Base-by-base conservation (phyloP, 106 monocot genomes). In the Posidonia australis region DNA sequence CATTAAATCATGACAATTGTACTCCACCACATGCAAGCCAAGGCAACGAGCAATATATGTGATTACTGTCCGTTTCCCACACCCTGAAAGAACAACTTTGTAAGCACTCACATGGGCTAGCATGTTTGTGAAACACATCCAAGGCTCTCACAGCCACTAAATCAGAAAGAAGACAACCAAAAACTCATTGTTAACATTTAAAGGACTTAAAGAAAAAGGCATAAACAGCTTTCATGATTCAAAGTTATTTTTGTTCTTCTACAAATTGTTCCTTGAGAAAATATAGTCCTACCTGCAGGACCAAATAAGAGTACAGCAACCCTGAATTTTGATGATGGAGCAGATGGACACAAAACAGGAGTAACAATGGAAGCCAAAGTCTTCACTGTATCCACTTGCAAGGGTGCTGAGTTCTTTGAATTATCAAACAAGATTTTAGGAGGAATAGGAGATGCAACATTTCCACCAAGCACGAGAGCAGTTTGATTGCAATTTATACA, bases 11-110 rank as follows among this genome's bases (percentile, higher is more conserved):
- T 98, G 82, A 75, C 91, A 91, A 66, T 73, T 87, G 69, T 81
- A 87, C 49, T 98, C 98, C 47, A 98, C 82, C 44, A 85, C 71
- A 88, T 98, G 98, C 57, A 98, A 55, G 20, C 98, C 98, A 16
- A 90, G 69, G 46, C 77, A 21, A 17, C 60, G 64, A 44, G 87
- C 84, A 77, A 88, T 63, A 80, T 83, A 81, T 65, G 69, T 79
- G 26, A 87, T 75, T 70, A 83, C 79, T 49, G 91, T 91, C 4
- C 87, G 46, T 61, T 98, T 91, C n/a, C 98, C 91, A 81, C 90
- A 87, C 36, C 91, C 98, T 98, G 77, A 51, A 65, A 72, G 12
- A 54, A 72, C 3, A 60, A 67, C 14, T n/a, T 2, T 11, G 29
- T 60, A 60, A 60, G 5, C 10, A 18, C 13, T 25, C 5, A 4